Evolutionary conservation across 495 filamentous ascomycete species (phyloP).

Genomic region (Hyaloscypha hepaticicola): DNA sequence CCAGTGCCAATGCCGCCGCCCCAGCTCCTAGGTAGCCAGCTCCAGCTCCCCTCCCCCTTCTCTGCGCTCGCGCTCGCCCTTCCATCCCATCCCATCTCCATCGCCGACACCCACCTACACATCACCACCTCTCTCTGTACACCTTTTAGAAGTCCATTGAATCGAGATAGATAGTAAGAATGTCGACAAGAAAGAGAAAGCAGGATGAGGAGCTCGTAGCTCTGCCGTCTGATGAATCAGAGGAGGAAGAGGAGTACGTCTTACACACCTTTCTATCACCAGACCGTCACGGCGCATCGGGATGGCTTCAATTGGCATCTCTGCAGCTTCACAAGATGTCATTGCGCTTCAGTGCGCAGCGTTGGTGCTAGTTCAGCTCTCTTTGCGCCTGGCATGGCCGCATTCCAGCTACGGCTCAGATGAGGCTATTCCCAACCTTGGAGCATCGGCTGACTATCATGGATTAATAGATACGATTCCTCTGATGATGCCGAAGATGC

Average conservation of each 20-base stretch:
- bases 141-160: neutral
- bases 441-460: slow-evolving; percentile 1
- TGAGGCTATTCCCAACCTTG: neutral
- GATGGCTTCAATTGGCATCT: slow-evolving; percentile 3
- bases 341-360: neutral
- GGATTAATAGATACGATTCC: slow-evolving; percentile 32
- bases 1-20: no score
- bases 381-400: neutral
- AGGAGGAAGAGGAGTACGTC: slow-evolving; percentile 38
- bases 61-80: neutral
- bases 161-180: slow-evolving; percentile 14
- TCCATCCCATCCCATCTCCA: neutral
- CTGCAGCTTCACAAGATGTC: neutral
- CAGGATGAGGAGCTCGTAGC: slow-evolving; percentile 37
- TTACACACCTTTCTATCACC: neutral
- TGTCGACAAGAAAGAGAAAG: slow-evolving; percentile 39
- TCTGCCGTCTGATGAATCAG: slow-evolving; percentile 34
- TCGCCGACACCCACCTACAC: neutral
- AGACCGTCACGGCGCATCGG: neutral
- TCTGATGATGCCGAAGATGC: slow-evolving; percentile 31
- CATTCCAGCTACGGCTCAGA: neutral
- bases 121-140: neutral
- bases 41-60: neutral
- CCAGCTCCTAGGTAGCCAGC: neutral
- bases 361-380: neutral